phyloP scores from a whole-genome alignment of 768 basidiomycete species.

The Hygrophoropsis aurantiaca region DNA sequence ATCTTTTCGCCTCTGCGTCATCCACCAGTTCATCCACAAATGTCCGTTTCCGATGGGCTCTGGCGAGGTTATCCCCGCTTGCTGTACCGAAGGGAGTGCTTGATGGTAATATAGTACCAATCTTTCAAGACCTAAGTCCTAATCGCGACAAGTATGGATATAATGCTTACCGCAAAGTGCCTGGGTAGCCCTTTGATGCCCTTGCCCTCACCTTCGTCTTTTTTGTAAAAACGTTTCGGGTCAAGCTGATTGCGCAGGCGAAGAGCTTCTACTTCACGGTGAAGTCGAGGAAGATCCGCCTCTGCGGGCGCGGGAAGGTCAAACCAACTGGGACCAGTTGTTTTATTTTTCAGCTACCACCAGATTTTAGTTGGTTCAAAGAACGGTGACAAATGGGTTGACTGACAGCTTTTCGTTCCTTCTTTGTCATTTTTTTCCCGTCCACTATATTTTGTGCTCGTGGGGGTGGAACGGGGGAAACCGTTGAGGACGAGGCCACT shows the following conservation, averaged over 20 bases:
- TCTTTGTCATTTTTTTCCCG: conserved; percentile 71
- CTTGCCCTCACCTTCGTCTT: conserved; percentile 82
- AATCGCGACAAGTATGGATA: conserved; percentile 2
- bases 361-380: neutral
- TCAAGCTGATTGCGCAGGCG: conserved; percentile 86
- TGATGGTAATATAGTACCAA: conserved; percentile 76
- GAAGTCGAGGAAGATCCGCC: conserved; percentile 72
- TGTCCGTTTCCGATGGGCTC: conserved; percentile 72
- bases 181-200: conserved; percentile 85
- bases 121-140: conserved; percentile 39
- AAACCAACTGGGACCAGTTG: conserved; percentile 83
- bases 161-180: conserved; percentile 75
- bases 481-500: conserved; percentile 47
- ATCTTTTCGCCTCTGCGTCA: conserved; percentile 81
- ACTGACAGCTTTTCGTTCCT: conserved; percentile 67
- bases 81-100: conserved; percentile 71
- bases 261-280: conserved; percentile 86
- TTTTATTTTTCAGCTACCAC: conserved; percentile 62
- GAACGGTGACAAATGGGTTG: neutral
- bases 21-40: conserved; percentile 88
- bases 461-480: conserved; percentile 58
- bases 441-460: conserved; percentile 60
- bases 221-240: conserved; percentile 88
- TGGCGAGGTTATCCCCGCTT: conserved; percentile 68
- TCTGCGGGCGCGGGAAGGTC: conserved; percentile 83